Evolutionary conservation across 148 eudicot species (phyloP).

Genomic region (Rhododendron griersonianum): DNA sequence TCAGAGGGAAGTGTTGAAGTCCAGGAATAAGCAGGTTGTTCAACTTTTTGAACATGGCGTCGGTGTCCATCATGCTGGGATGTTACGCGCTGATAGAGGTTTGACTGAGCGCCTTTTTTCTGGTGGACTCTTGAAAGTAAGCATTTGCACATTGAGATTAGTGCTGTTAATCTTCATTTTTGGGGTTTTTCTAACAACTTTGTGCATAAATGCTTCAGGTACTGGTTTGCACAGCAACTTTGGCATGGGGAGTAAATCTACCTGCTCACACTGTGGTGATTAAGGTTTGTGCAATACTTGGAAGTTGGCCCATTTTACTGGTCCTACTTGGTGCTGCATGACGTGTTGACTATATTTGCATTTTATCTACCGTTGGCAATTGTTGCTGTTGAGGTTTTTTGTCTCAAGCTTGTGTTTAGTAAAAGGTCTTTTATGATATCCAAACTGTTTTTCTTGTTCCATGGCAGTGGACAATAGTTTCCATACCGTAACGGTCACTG

Average conservation of each 20-base stretch:
- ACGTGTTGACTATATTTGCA: background rate
- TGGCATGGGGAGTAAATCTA: conserved; percentile 99
- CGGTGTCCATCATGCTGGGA: conserved; percentile 99
- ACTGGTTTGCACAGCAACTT: conserved; percentile 96
- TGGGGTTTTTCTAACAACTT: conserved; percentile 5
- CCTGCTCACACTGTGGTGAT: conserved; percentile 99
- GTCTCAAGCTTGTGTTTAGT: background rate
- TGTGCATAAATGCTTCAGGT: conserved; percentile 44
- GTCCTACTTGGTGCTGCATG: background rate
- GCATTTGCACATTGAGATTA: background rate
- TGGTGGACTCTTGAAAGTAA: conserved; percentile 74
- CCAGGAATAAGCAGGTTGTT: conserved; percentile 87
- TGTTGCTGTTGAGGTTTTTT: background rate
- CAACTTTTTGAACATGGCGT: conserved; percentile 83
- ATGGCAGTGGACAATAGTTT: background rate
- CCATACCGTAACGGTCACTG: background rate
- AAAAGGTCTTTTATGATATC: background rate
- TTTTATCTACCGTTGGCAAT: background rate
- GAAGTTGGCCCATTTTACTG: background rate
- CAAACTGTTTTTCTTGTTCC: background rate
- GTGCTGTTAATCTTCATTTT: background rate
- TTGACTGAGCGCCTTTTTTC: conserved; percentile 95
- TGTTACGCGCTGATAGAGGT: conserved; percentile 94
- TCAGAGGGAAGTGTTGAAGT: conserved; percentile 84
- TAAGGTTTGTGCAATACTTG: conserved; percentile 50